These are phyloP conservation scores for Babesia caballi DNA, from an alignment of 169 alveolate genomes.

Conservation along the genomic window DNA sequence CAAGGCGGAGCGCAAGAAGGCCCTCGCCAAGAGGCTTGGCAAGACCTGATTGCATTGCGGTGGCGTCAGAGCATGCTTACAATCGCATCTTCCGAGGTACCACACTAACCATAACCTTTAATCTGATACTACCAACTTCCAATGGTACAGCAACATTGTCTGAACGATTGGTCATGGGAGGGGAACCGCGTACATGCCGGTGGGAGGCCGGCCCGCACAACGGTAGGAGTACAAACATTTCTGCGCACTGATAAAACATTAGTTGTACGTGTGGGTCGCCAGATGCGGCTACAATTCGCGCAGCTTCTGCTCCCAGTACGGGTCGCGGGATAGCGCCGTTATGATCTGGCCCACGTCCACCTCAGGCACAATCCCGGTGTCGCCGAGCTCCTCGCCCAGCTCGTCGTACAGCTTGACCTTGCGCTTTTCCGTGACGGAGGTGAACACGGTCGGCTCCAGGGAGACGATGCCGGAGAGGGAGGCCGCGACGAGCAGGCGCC, in stretches of 20 bases:
- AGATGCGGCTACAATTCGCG: conserved; percentile 31
- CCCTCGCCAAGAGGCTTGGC: neutral
- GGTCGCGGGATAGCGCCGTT: conserved; percentile 60
- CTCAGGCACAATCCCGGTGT: conserved; percentile 46
- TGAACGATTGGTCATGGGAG: no score
- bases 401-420: conserved; percentile 16
- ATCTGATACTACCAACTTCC: no score
- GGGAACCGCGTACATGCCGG: no score
- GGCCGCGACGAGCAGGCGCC: conserved; percentile 56
- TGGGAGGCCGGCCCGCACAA: no score
- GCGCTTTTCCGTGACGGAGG: conserved; percentile 20
- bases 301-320: conserved; percentile 61
- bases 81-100: no score
- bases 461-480: conserved; percentile 64
- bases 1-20: conserved; percentile 9
- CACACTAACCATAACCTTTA: no score
- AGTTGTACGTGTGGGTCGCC: no score
- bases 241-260: no score
- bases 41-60: neutral
- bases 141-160: no score
- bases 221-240: no score
- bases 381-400: conserved; percentile 54
- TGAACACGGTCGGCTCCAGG: conserved; percentile 70
- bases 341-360: conserved; percentile 56
- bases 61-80: no score